phyloP scores from a whole-genome alignment of 495 filamentous ascomycete species.

The Penicillium atrosanguineum region DNA sequence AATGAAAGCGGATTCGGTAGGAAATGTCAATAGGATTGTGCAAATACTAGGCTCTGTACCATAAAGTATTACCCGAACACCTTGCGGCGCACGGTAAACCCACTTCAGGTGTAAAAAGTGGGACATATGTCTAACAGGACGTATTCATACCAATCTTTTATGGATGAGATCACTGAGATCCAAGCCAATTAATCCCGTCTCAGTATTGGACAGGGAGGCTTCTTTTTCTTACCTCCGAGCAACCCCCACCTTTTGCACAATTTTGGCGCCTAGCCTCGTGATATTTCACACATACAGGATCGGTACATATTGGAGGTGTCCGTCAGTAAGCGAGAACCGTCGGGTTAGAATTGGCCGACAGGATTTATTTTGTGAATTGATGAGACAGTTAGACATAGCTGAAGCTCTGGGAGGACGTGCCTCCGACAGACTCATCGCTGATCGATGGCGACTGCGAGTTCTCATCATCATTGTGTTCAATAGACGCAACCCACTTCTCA shows the following conservation, averaged over 20 bases:
- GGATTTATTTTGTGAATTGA: not conserved
- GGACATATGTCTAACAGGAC: not conserved
- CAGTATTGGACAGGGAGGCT: not conserved
- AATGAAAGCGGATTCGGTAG: not conserved
- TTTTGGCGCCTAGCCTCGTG: not conserved
- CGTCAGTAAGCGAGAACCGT: slow-evolving; percentile 8
- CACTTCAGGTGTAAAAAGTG: not conserved
- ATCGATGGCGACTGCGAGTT: slow-evolving; percentile 11
- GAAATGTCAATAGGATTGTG: not conserved
- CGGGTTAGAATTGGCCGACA: not conserved
- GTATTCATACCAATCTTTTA: not conserved
- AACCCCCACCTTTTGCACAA: not conserved
- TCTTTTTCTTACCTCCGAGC: not conserved
- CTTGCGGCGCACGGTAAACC: slow-evolving; percentile 1
- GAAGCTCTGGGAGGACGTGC: slow-evolving; percentile 10
- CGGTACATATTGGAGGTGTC: not conserved
- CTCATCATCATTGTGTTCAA: slow-evolving; percentile 19
- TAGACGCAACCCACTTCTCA: slow-evolving; percentile 27
- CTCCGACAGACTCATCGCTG: slow-evolving; percentile 23
- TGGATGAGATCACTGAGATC: not conserved
- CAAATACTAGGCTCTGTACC: not conserved
- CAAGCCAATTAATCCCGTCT: not conserved
- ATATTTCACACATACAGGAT: slow-evolving; percentile 13
- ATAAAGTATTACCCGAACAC: slow-evolving; percentile 1
- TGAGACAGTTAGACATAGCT: not conserved